phyloP scores from a whole-genome alignment of 495 filamentous ascomycete species.

The Aspergillus indologenus region DNA sequence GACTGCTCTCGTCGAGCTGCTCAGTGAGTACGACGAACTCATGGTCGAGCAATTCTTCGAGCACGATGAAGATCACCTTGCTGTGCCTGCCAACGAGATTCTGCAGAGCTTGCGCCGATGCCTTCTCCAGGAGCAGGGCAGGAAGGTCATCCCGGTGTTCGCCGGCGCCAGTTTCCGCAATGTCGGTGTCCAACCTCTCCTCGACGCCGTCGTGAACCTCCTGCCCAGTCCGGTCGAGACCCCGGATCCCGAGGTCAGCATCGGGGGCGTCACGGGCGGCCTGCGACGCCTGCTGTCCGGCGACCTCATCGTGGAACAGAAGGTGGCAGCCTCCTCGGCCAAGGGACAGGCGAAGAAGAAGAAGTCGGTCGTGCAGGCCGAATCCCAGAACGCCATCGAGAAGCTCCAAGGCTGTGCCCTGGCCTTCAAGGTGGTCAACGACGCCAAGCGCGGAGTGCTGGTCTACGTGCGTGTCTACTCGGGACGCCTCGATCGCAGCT shows the following conservation, averaged over 20 bases:
- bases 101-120: slow-evolving; percentile 70
- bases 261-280: slow-evolving; percentile 51
- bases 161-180: slow-evolving; percentile 91
- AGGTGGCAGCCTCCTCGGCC: slow-evolving; percentile 31
- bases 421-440: slow-evolving; percentile 96
- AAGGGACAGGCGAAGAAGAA: slow-evolving; percentile 44
- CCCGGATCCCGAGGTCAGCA: slow-evolving; percentile 71
- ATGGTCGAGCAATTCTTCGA: slow-evolving; percentile 84
- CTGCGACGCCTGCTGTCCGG: slow-evolving; percentile 52
- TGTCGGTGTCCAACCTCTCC: slow-evolving; percentile 87
- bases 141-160: slow-evolving; percentile 79
- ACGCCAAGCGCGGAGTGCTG: slow-evolving; percentile 78
- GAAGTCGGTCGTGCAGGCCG: slow-evolving; percentile 26
- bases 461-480: slow-evolving; percentile 93
- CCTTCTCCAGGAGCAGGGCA: slow-evolving; percentile 47
- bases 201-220: slow-evolving; percentile 83
- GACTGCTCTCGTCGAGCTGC: slow-evolving; percentile 69
- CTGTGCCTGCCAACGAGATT: slow-evolving; percentile 62
- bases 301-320: slow-evolving; percentile 43
- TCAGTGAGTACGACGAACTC: slow-evolving; percentile 82
- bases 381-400: slow-evolving; percentile 56
- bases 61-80: slow-evolving; percentile 65
- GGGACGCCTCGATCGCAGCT: slow-evolving; percentile 69
- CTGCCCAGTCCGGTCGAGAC: slow-evolving; percentile 79
- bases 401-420: slow-evolving; percentile 74